Evolutionary conservation across 371 early-diverging fungal species (phyloP).

Genomic region (Coemansia sp.): DNA sequence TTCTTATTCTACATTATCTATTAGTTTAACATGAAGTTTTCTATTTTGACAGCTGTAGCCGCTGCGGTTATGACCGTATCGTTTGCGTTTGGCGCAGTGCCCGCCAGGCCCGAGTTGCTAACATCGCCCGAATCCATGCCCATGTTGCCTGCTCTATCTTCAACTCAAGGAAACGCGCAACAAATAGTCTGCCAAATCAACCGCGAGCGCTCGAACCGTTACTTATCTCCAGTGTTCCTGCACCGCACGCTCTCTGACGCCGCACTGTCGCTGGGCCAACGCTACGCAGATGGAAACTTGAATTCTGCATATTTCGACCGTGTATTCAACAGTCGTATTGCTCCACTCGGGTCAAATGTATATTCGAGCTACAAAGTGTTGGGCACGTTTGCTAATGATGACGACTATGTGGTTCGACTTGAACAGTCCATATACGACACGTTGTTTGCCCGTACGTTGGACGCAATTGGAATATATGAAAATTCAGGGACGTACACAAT

Average conservation of each 20-base stretch:
- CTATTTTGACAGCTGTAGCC: neutral
- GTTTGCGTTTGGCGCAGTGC: neutral
- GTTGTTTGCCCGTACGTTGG: slow-evolving; percentile 36
- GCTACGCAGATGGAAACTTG: slow-evolving; percentile 6
- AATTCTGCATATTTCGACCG: slow-evolving; percentile 12
- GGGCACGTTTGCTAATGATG: slow-evolving; percentile 16
- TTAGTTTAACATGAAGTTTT: neutral
- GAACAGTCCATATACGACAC: slow-evolving; percentile 16
- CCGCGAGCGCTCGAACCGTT: slow-evolving; percentile 27
- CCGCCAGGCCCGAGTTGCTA: neutral
- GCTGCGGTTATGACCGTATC: neutral
- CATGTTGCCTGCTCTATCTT: neutral
- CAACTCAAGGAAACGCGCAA: slow-evolving; percentile 14
- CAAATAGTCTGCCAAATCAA: slow-evolving; percentile 36
- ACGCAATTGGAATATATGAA: slow-evolving; percentile 37
- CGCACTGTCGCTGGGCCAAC: slow-evolving; percentile 15
- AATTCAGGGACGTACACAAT: slow-evolving; percentile 29
- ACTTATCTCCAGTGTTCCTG: slow-evolving; percentile 29
- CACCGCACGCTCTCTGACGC: slow-evolving; percentile 34
- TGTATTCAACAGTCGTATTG: slow-evolving; percentile 3
- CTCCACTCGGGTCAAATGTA: slow-evolving; percentile 27
- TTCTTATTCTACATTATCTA: neutral
- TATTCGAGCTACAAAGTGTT: slow-evolving; percentile 39
- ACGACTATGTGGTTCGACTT: slow-evolving; percentile 5
- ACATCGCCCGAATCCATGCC: neutral